Evolutionary conservation across 257 asterid species (phyloP), one percentile per base, ranked within the genome.

Genomic region (Nicotiana tomentosiformis): DNA sequence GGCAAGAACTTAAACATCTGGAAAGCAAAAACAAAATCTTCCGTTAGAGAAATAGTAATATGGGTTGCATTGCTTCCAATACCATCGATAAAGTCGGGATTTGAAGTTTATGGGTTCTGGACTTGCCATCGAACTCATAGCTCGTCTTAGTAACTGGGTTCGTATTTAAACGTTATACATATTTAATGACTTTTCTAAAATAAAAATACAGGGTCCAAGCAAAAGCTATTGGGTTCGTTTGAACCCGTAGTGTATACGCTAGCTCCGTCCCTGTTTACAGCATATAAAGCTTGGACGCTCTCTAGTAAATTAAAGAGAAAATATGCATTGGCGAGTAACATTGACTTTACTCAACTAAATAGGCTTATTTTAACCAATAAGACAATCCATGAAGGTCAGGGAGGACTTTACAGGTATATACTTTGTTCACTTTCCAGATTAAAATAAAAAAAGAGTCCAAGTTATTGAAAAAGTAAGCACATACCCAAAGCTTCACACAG

Each of bases 401-500:
- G 26, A 76, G 80, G 26, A 51, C 3, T 76, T 76, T 76, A 76
- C 64, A 51, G 43, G 43, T 30, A 76, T 49, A 78, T 26, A 61
- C 67, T 58, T 46, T 51, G 49, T 77, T 57, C 67, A 84, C 17
- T 7, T 29, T 29, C 60, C 26, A 69, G 37, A 74, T 33, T 23
- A n/a, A 49, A 23, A 57, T 37, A 26, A 30, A 57, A 43, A 10
- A 58, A 43, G 6, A 82, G 37, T 68, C 29, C 61, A 65, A 84
- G 65, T 43, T 37, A 68, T 32, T 85, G 82, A 35, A 43, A 64
- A 80, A 60, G 53, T 69, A 43, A 39, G 82, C 77, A 89, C 97
- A 67, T 95, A 95, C 98, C 99, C 99, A 94, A 30, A 94, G 93
- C 91, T 96, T 96, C 80, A 96, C 94, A 66, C 97, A 96, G 43